These are phyloP conservation scores for Ustilago trichophora DNA, from an alignment of 1,284 basidiomycete species.

Conservation along the genomic window DNA sequence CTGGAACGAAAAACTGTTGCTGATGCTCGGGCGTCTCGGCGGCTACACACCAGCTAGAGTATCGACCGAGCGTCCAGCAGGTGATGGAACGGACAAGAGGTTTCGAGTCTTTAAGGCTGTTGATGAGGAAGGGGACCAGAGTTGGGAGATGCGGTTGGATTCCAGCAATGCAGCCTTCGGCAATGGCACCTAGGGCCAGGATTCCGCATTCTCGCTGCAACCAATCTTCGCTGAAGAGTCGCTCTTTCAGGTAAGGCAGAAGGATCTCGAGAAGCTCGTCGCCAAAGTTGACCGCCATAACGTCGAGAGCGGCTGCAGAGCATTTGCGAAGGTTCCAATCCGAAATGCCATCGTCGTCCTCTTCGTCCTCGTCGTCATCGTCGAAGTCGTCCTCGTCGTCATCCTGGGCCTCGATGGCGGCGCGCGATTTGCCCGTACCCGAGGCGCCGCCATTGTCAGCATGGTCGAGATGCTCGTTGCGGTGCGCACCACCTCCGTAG, in stretches of 20 bases:
- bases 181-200: slow-evolving; percentile 94
- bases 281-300: slow-evolving; percentile 91
- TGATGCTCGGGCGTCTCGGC: slow-evolving; percentile 84
- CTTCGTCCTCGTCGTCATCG: slow-evolving; percentile 86
- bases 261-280: slow-evolving; percentile 86
- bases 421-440: slow-evolving; percentile 51
- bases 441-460: slow-evolving; percentile 59
- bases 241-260: slow-evolving; percentile 87
- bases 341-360: slow-evolving; percentile 94
- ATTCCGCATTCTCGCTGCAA: slow-evolving; percentile 93
- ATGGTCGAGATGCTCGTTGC: slow-evolving; percentile 63
- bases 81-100: slow-evolving; percentile 97
- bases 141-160: slow-evolving; percentile 93
- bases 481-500: slow-evolving; percentile 80
- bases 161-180: slow-evolving; percentile 96
- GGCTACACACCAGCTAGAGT: slow-evolving; percentile 91
- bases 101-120: slow-evolving; percentile 89
- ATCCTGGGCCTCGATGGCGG: slow-evolving; percentile 69
- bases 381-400: slow-evolving; percentile 80
- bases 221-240: slow-evolving; percentile 94
- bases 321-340: slow-evolving; percentile 99
- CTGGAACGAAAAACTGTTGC: slow-evolving; percentile 89
- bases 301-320: slow-evolving; percentile 95
- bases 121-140: slow-evolving; percentile 90
- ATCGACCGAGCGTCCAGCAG: slow-evolving; percentile 99